Conservation (phyloP, 148 eudicot genomes). For the Fagopyrum tataricum region DNA sequence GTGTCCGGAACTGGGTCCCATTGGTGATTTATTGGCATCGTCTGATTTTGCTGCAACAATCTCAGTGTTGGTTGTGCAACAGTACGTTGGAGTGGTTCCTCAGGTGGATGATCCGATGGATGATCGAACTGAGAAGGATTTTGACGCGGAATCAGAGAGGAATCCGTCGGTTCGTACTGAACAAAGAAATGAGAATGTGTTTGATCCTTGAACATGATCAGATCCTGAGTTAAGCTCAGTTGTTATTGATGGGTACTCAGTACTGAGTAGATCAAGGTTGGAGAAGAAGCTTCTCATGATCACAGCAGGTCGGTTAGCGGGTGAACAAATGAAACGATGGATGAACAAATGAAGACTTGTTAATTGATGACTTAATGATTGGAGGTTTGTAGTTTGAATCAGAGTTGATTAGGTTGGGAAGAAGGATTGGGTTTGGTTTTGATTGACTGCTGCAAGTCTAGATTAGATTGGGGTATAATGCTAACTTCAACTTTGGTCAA, state of each 20-base stretch:
- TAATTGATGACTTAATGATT: no score
- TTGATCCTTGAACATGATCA: neutral
- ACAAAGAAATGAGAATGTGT: neutral
- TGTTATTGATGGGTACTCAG: neutral
- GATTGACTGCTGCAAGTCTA: no score
- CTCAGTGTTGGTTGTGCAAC: conserved; percentile 68
- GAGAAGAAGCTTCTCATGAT: no score
- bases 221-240: neutral
- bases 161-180: neutral
- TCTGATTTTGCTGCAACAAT: conserved; percentile 61
- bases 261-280: no score
- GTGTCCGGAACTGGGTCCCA: conserved; percentile 88
- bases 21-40: conserved; percentile 78
- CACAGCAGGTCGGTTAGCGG: neutral
- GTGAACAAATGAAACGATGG: neutral
- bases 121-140: neutral
- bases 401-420: no score
- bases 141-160: neutral
- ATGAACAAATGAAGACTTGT: neutral
- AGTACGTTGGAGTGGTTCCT: conserved; percentile 39
- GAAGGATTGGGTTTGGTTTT: no score
- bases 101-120: conserved; percentile 22
- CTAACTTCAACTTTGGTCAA: no score
- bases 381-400: no score
- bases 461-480: no score